Base-by-base conservation (phyloP, 164 flowering plant genomes). In the Malania oleifera region DNA sequence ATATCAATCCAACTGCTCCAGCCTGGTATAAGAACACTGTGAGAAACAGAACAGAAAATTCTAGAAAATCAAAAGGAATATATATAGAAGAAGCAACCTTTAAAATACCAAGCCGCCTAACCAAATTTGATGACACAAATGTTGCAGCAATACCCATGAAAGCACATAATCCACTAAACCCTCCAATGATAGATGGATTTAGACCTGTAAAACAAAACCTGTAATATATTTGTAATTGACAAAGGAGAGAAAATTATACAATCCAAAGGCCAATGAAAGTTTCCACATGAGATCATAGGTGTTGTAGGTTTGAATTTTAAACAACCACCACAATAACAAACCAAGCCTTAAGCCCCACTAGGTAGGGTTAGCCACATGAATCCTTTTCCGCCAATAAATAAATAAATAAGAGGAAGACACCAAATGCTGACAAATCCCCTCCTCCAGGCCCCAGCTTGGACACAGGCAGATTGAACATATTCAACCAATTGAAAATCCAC, bases 91-190 rank as follows among this genome's bases (percentile, higher is more conserved):
- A 59, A n/a, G 20, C 57, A 73, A 95, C 98, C 99, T 95, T 91
- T 39, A 95, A 75, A 56, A 95, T 76, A 63, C 99, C 99, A 59
- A 91, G 75, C 38, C 62, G 78, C 66, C 71, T 75, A 59, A 95
- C 91, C 60, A 95, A 63, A 51, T 56, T 62, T 71, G 99, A 85
- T 52, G 98, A 95, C 51, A 89, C 64, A 64, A 91, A 95, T 47
- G 99, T 95, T 45, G 98, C 99, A 66, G 87, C 85, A 56, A 95
- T 88, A 38, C 99, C 99, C 96, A 95, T 87, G 67, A 87, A 84
- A 68, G 98, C 95, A 76, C 97, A 95, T 66, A 91, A 67, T 65
- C 98, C 96, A 79, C 96, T 87, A 59, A 95, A 91, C 17, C 82
- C 93, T 13, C 98, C 99, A 71, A 91, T 80, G 17, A 95, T 68